Evolutionary conservation across 2,329 filamentous ascomycete species (phyloP).

Genomic region (Monosporascus sp.): DNA sequence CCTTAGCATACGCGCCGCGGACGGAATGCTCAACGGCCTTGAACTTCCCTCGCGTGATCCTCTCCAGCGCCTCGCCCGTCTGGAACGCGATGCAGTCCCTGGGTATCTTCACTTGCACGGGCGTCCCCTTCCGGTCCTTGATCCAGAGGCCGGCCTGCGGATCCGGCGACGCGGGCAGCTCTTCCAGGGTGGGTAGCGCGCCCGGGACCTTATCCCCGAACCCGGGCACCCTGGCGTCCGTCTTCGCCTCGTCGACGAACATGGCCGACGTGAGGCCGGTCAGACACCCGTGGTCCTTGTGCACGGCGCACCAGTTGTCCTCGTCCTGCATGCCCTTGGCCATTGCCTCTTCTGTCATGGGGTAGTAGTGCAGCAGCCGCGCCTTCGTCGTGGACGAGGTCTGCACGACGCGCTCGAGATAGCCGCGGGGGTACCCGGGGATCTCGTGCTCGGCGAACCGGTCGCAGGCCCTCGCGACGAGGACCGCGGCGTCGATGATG

Average conservation of each 20-base stretch:
- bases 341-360: conserved; percentile 40
- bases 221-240: conserved; percentile 28
- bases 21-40: conserved; percentile 96
- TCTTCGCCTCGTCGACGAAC: conserved; percentile 75
- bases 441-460: conserved; percentile 77
- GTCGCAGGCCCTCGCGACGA: conserved; percentile 90
- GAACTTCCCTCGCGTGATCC: conserved; percentile 87
- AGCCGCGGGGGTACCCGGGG: conserved; percentile 66
- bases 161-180: conserved; percentile 73
- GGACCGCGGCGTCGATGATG: conserved; percentile 82
- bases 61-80: conserved; percentile 85
- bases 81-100: conserved; percentile 91
- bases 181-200: conserved; percentile 51
- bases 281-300: conserved; percentile 87
- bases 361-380: conserved; percentile 88
- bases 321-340: conserved; percentile 40
- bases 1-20: conserved; percentile 60
- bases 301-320: conserved; percentile 92
- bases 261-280: conserved; percentile 93
- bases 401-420: conserved; percentile 81
- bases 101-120: conserved; percentile 89
- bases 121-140: conserved; percentile 72
- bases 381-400: conserved; percentile 88
- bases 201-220: conserved; percentile 25
- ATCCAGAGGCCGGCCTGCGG: conserved; percentile 89